Evolutionary conservation across 176 grass and related monocot genomes (phyloP).

Genomic region (Themeda triandra): DNA sequence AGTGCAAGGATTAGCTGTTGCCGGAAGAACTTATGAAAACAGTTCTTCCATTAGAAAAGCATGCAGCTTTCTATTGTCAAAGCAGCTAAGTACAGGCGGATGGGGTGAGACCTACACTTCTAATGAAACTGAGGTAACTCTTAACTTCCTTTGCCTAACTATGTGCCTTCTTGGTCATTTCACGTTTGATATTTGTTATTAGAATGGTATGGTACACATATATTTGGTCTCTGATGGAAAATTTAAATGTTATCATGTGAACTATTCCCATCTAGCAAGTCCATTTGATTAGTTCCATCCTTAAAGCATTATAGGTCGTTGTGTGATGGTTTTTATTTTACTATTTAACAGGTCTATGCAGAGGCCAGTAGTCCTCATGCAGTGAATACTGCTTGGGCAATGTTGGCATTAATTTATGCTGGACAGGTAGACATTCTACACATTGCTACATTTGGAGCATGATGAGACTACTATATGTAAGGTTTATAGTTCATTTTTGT

Average conservation of each 20-base stretch:
- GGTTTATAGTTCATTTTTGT: neutral
- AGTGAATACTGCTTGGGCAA: constrained; percentile 55
- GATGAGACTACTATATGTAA: neutral
- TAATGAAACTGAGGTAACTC: neutral
- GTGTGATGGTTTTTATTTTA: neutral
- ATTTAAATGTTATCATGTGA: neutral
- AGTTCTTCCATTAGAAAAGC: constrained; percentile 22
- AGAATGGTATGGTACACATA: no score
- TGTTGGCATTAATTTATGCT: constrained; percentile 49
- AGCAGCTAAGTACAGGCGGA: constrained; percentile 29
- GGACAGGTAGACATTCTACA: constrained; percentile 33
- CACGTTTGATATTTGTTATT: neutral
- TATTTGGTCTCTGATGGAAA: neutral
- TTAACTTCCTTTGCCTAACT: neutral
- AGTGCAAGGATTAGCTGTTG: constrained; percentile 16
- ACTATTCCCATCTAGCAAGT: neutral
- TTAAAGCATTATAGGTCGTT: neutral
- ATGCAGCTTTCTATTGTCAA: constrained; percentile 36
- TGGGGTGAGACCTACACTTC: constrained; percentile 19
- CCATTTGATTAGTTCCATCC: neutral
- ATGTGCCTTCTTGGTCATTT: neutral
- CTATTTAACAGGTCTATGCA: neutral
- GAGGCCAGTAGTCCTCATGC: constrained; percentile 26
- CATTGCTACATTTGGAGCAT: neutral
- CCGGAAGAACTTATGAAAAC: constrained; percentile 34